Conservation (phyloP, 768 basidiomycete species). For the Leucosporidium yakuticum region DNA sequence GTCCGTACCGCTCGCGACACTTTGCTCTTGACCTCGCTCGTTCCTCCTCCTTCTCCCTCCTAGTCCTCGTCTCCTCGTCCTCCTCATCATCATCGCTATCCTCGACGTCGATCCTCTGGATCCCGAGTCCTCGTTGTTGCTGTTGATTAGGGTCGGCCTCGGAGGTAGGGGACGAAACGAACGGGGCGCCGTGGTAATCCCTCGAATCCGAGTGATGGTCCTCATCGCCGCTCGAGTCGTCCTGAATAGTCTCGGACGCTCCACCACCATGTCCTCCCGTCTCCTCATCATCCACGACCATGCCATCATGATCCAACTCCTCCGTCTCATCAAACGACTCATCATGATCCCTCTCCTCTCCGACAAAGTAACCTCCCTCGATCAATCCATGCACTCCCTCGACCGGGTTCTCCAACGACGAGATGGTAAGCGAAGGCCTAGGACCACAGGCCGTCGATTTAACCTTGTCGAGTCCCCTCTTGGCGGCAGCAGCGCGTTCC, state of each 20-base stretch:
- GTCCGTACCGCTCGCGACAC: slow-evolving; percentile 27
- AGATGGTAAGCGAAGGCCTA: slow-evolving; percentile 9
- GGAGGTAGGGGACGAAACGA: too few species aligned
- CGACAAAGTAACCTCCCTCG: slow-evolving; percentile 30
- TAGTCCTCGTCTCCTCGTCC: neutral
- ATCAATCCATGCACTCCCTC: slow-evolving; percentile 33
- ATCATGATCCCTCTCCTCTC: slow-evolving; percentile 22
- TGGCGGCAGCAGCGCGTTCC: slow-evolving; percentile 2
- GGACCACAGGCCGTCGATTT: neutral
- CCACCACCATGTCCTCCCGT: too few species aligned
- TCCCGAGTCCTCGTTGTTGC: too few species aligned
- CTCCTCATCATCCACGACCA: slow-evolving; percentile 27
- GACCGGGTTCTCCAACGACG: slow-evolving; percentile 27
- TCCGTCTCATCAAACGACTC: slow-evolving; percentile 4
- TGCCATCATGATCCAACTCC: slow-evolving; percentile 11
- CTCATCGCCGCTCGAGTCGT: slow-evolving; percentile 2
- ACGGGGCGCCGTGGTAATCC: too few species aligned
- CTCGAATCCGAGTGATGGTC: too few species aligned
- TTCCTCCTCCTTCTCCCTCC: too few species aligned
- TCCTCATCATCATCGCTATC: slow-evolving; percentile 5
- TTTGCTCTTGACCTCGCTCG: neutral
- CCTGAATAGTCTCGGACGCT: neutral
- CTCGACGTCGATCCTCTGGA: neutral
- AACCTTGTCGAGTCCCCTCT: neutral
- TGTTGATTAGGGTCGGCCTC: too few species aligned